Evolutionary conservation across 805 yeast genomes (phyloP).

Genomic region (Monosporozyma siamensis): DNA sequence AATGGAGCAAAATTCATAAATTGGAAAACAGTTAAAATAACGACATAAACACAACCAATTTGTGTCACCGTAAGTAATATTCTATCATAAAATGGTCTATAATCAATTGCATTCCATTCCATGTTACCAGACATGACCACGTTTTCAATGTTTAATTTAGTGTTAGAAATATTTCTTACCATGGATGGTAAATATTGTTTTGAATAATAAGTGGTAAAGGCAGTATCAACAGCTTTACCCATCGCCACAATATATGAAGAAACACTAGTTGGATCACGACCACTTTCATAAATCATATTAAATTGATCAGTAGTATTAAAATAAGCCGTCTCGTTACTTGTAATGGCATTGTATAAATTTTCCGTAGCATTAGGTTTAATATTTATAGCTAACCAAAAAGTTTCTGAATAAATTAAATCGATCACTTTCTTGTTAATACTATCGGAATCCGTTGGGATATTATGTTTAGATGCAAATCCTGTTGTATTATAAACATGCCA

Average conservation of each 20-base stretch:
- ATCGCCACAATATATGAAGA: constrained; percentile 37
- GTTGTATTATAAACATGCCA: constrained; percentile 26
- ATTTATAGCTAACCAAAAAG: constrained; percentile 56
- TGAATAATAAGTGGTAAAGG: constrained; percentile 3
- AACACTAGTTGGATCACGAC: constrained; percentile 49
- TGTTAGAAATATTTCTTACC: constrained; percentile 14
- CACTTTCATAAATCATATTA: constrained; percentile 46
- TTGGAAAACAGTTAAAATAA: constrained; percentile 65
- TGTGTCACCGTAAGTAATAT: constrained; percentile 58
- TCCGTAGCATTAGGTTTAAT: constrained; percentile 41
- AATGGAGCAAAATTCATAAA: constrained; percentile 49
- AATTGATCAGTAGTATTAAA: constrained; percentile 24
- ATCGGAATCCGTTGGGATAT: constrained; percentile 11
- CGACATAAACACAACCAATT: constrained; percentile 63
- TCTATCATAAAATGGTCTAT: constrained; percentile 40
- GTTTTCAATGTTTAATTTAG: constrained; percentile 3
- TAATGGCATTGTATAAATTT: constrained; percentile 19
- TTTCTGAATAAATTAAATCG: constrained; percentile 41
- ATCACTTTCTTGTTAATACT: constrained; percentile 32
- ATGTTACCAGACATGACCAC: constrained; percentile 25
- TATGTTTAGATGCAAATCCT: constrained; percentile 15
- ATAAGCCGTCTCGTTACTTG: constrained; percentile 8
- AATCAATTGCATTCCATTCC: constrained; percentile 33
- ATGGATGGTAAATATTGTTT: constrained; percentile 7
- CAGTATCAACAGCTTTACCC: constrained; percentile 30